Evolutionary conservation across 2,329 filamentous ascomycete species (phyloP).

Genomic region (Endoconidiophora laricicola): DNA sequence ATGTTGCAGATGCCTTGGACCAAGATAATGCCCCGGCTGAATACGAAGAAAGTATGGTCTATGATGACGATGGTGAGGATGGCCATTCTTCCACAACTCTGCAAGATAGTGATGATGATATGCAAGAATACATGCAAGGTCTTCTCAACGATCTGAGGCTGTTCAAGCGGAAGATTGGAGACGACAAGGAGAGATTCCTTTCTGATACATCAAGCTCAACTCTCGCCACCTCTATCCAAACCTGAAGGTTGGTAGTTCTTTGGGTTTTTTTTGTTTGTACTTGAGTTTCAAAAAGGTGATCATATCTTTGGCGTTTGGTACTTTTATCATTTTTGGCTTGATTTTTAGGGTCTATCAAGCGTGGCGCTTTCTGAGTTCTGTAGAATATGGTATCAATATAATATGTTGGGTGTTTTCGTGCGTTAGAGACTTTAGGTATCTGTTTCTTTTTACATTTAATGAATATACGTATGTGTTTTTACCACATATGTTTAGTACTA

Average conservation of each 20-base stretch:
- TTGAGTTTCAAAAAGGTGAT: not conserved
- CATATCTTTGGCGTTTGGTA: not conserved
- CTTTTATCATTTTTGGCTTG: not conserved
- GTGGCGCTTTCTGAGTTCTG: too few relatives aligned
- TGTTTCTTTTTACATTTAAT: too few relatives aligned
- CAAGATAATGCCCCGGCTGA: constrained; percentile 24
- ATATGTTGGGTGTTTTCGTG: too few relatives aligned
- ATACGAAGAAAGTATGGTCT: constrained; percentile 45
- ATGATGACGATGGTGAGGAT: constrained; percentile 28
- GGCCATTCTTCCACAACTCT: constrained; percentile 26
- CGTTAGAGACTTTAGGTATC: too few relatives aligned
- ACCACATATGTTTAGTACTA: too few relatives aligned
- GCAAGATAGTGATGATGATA: constrained; percentile 37
- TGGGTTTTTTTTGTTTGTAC: not conserved
- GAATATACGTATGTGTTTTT: too few relatives aligned
- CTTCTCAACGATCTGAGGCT: constrained; percentile 64
- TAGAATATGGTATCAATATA: too few relatives aligned
- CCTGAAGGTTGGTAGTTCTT: too few relatives aligned
- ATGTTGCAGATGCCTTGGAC: constrained; percentile 15
- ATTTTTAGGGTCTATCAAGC: not conserved
- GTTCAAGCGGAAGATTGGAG: constrained; percentile 72
- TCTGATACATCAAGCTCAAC: constrained; percentile 17
- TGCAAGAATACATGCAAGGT: constrained; percentile 73
- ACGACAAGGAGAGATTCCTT: constrained; percentile 53
- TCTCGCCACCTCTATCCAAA: too few relatives aligned